These are phyloP conservation scores for Podila epicladia DNA, from an alignment of 192 early-diverging fungal genomes.

Conservation along the genomic window DNA sequence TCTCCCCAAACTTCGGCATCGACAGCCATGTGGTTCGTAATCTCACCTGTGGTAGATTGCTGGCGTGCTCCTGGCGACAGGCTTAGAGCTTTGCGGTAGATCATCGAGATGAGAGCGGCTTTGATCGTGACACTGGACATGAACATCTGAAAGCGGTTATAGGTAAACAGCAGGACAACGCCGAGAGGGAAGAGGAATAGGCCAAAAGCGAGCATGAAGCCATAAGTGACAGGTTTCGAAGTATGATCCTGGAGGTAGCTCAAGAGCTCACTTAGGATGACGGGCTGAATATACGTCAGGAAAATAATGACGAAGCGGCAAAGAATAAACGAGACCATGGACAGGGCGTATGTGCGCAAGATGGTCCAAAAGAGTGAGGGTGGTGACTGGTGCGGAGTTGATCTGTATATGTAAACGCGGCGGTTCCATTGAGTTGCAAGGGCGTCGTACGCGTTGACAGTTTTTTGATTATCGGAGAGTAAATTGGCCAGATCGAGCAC, in stretches of 20 bases:
- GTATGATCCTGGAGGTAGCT: slow-evolving; percentile 17
- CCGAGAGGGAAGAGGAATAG: slow-evolving; percentile 56
- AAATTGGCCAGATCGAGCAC: too few species aligned
- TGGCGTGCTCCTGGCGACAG: slow-evolving; percentile 54
- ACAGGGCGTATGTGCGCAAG: neutral
- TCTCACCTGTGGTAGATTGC: slow-evolving; percentile 33
- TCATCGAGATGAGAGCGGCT: slow-evolving; percentile 58
- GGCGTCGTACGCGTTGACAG: too few species aligned
- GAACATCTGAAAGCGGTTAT: slow-evolving; percentile 59
- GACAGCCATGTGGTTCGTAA: slow-evolving; percentile 33
- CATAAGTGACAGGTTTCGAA: slow-evolving; percentile 53
- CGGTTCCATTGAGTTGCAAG: too few species aligned
- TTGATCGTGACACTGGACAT: slow-evolving; percentile 54
- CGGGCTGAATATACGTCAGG: slow-evolving; percentile 10
- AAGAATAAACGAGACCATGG: slow-evolving; percentile 15
- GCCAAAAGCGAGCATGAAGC: slow-evolving; percentile 50
- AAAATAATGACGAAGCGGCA: slow-evolving; percentile 24
- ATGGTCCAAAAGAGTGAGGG: slow-evolving; percentile 25
- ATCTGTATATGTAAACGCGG: too few species aligned
- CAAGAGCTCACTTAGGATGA: slow-evolving; percentile 17
- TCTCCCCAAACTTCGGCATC: slow-evolving; percentile 21
- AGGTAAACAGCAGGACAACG: slow-evolving; percentile 51
- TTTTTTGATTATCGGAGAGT: too few species aligned
- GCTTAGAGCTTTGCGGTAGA: slow-evolving; percentile 70
- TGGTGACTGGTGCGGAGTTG: too few species aligned